Evolutionary conservation across 352 stramenopile species (phyloP).

Genomic region (Pythium sukuiense): DNA sequence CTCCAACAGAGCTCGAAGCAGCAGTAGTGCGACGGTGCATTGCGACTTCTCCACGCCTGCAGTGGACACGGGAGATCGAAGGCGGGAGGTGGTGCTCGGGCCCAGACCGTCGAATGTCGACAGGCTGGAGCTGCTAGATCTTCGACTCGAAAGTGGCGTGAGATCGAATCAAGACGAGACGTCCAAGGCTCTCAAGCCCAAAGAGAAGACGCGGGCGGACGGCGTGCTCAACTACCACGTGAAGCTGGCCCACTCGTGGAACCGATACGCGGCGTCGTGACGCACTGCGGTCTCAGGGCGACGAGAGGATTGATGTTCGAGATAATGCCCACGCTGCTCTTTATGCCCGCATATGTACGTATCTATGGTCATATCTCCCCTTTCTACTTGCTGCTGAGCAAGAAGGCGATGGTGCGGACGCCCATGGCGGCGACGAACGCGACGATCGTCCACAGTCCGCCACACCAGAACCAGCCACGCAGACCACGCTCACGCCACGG

Average conservation of each 20-base stretch:
- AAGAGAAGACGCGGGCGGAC: conserved; percentile 24
- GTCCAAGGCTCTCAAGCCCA: conserved; percentile 5
- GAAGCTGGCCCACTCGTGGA: conserved; percentile 63
- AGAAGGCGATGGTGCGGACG: conserved; percentile 6
- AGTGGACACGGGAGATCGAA: not conserved
- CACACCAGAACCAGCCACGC: conserved; percentile 11
- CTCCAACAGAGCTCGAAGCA: conserved; percentile 5
- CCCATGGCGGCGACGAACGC: conserved; percentile 10
- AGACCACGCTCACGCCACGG: conserved; percentile 14
- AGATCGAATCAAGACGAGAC: conserved; percentile 25
- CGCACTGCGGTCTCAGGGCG: no score
- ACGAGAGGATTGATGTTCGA: no score
- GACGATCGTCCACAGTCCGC: conserved; percentile 15
- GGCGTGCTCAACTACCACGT: conserved; percentile 57
- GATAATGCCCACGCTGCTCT: no score
- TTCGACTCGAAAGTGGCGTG: conserved; percentile 4
- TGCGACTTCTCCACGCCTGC: conserved; percentile 31
- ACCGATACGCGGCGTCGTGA: conserved; percentile 29
- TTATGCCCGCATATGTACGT: conserved; percentile 7
- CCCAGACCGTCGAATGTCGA: conserved; percentile 4
- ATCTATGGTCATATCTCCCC: conserved; percentile 1
- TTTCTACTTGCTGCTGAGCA: conserved; percentile 8
- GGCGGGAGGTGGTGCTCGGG: conserved; percentile 21
- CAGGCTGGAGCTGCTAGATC: conserved; percentile 28
- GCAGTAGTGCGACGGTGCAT: conserved; percentile 32